Base-by-base conservation (phyloP, 495 filamentous ascomycete species). In the Aspergillus carlsbadensis region DNA sequence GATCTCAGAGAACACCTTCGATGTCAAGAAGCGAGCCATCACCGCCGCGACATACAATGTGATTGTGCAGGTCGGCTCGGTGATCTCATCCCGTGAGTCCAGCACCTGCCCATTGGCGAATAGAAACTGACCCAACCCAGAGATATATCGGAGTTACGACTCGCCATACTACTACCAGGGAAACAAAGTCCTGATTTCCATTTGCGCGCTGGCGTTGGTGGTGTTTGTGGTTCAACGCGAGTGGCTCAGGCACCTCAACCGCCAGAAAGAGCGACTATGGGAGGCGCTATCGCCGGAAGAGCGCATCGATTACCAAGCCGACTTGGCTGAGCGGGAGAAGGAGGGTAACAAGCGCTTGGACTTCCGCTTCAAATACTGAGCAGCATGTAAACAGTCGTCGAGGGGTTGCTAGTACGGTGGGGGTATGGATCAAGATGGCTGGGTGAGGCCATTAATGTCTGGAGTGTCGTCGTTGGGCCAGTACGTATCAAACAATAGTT, bases 31-130 rank as follows among this genome's bases (percentile, higher is more conserved):
- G 45, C 62, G 76, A 5, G 65, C 76, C 2, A 65, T 79, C 14
- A 70, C 75, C 15, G 72, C 75, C 1, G 76, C 76, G 6, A 65
- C 66, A 15, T 78, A 79, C 61, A 79, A 79, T 48, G 71, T 75
- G 11, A 65, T 71, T 50, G 72, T 78, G 8, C 76, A 78, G 52
- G 34, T 70, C 10, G 67, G 69, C 13, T 61, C 64, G 13, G 49
- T 78, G 1, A 68, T 74, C 33, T 50, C 56, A 2, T 68, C 63
- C 11, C 65, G 65, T 66, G 21, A 54, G 64, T 61, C 18, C 22
- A 11, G 15, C 11, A 13, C n/a, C 17, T 18, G n/a, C 40, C 31
- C 29, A 22, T 41, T 41, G 0, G 18, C 35, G 3, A 20, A 29
- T 5, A 3, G 14, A n/a, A 18, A 33, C 44, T 56, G n/a, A 61